Evolutionary conservation across 1,284 basidiomycete species (phyloP), one percentile per base, ranked within the genome.

Genomic region (Naganishia cerealis): DNA sequence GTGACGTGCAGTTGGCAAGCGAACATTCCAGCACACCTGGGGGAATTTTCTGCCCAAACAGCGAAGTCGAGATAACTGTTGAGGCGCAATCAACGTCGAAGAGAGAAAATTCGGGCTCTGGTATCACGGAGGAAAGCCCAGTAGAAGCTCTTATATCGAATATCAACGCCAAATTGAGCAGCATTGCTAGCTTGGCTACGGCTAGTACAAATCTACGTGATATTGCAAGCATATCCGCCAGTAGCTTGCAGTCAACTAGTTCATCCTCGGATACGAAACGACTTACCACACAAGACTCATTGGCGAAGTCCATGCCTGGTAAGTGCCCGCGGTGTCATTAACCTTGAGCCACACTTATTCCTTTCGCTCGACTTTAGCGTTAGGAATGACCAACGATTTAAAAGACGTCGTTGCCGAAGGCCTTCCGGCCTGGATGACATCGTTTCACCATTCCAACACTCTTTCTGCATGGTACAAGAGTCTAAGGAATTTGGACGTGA

Each of bases 61-160:
- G 46, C 46, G 13, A 50, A 50, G 21, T 24, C 24, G 42, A 50
- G 50, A 38, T 54, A 42, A 38, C 50, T 9, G 59, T 21, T n/a
- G 61, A 53, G 10, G 50, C 50, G 38, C 61, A 26, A 42, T 21
- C 29, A 24, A 24, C 50, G 3, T 18, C 29, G 39, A 26, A 50
- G 33, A 48, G 42, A n/a, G 61, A 26, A 21, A n/a, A 10, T 6
- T 53, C 24, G 50, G 39, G 24, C 24, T n/a, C 26, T 12, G 7
- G 39, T 9, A 29, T 4, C 38, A 63, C 50, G 8, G 50, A 63
- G 40, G 61, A 40, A 24, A 63, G 61, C 48, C 61, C 61, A 12
- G 61, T 63, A n/a, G 61, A 63, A 26, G 61, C 61, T 18, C 54
- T 63, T n/a, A 63, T 63, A 54, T 54, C 50, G 39, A 63, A 63